These are phyloP conservation scores for Medicago ruthenica DNA, from an alignment of 306 rosid genomes.

Conservation along the genomic window DNA sequence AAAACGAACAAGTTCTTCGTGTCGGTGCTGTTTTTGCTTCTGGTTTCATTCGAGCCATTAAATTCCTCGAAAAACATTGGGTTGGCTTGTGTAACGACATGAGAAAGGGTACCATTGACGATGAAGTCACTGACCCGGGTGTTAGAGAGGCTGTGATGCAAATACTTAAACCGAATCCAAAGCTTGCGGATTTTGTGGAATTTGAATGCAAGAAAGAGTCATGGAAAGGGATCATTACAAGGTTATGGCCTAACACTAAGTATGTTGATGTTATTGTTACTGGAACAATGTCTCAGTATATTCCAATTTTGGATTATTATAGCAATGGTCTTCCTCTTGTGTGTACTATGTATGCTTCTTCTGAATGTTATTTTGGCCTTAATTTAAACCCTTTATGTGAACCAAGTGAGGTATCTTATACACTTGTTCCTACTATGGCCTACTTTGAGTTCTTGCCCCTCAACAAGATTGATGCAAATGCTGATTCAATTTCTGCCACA, in stretches of 20 bases:
- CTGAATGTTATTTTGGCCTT: constrained; percentile 71
- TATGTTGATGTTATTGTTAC: constrained; percentile 75
- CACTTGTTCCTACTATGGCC: constrained; percentile 71
- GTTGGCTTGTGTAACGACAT: constrained; percentile 52
- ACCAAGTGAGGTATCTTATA: constrained; percentile 62
- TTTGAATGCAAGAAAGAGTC: constrained; percentile 52
- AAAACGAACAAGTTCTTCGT: constrained; percentile 54
- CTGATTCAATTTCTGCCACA: constrained; percentile 34
- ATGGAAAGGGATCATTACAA: constrained; percentile 62
- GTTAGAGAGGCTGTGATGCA: constrained; percentile 58
- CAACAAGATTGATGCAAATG: constrained; percentile 39
- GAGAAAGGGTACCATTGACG: constrained; percentile 52
- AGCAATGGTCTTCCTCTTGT: constrained; percentile 68
- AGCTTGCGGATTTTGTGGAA: constrained; percentile 56
- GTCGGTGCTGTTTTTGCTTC: constrained; percentile 80
- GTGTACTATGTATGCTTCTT: constrained; percentile 70
- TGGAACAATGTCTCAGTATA: constrained; percentile 73
- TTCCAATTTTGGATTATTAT: constrained; percentile 57
- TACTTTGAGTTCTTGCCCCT: constrained; percentile 70
- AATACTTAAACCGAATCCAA: constrained; percentile 56
- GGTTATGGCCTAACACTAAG: constrained; percentile 70
- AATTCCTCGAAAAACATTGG: constrained; percentile 66
- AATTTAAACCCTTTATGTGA: constrained; percentile 69
- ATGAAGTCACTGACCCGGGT: constrained; percentile 44
- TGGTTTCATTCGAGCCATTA: constrained; percentile 66